These are phyloP conservation scores for Crucibulum laeve DNA, from an alignment of 768 basidiomycete species.

Conservation along the genomic window DNA sequence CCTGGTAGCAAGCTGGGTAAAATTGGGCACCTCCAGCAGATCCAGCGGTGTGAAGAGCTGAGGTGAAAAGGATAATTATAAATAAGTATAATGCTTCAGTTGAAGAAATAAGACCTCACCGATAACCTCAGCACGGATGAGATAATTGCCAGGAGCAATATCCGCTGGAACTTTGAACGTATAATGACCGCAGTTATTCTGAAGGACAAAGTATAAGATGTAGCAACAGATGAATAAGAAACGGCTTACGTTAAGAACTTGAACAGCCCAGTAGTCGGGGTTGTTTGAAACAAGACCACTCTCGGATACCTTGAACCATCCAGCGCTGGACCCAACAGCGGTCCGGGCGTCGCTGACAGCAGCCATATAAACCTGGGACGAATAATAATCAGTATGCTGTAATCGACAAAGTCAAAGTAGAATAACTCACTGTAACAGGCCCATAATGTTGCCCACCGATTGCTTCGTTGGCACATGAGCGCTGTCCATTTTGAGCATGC, in stretches of 20 bases:
- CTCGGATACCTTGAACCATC: slow-evolving; percentile 51
- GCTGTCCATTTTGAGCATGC: slow-evolving; percentile 46
- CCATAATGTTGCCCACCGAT: slow-evolving; percentile 51
- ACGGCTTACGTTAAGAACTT: slow-evolving; percentile 25
- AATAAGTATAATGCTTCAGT: background rate
- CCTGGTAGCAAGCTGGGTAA: slow-evolving; percentile 44
- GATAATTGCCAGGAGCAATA: slow-evolving; percentile 40
- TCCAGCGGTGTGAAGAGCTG: slow-evolving; percentile 40
- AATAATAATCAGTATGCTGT: background rate
- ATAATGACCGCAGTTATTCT: slow-evolving; percentile 52
- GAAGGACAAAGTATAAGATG: background rate
- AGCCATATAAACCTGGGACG: slow-evolving; percentile 41
- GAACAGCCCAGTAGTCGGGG: slow-evolving; percentile 40
- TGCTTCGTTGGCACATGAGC: slow-evolving; percentile 40
- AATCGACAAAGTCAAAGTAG: background rate
- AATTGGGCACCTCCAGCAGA: slow-evolving; percentile 34
- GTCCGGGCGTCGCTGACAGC: slow-evolving; percentile 39
- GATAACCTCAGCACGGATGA: slow-evolving; percentile 42
- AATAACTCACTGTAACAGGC: slow-evolving; percentile 29
- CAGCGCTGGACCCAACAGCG: slow-evolving; percentile 34
- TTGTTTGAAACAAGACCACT: slow-evolving; percentile 43
- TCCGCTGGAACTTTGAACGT: slow-evolving; percentile 40
- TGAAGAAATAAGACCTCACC: slow-evolving; percentile 20
- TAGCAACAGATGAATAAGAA: background rate
- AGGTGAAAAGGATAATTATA: background rate